Percentiles rank a stretch among this genome's conserved stretches.
Evolutionary conservation across 2,329 filamentous ascomycete genomes (phyloP).

Genomic region (Byssoonygena ceratinophila): DNA sequence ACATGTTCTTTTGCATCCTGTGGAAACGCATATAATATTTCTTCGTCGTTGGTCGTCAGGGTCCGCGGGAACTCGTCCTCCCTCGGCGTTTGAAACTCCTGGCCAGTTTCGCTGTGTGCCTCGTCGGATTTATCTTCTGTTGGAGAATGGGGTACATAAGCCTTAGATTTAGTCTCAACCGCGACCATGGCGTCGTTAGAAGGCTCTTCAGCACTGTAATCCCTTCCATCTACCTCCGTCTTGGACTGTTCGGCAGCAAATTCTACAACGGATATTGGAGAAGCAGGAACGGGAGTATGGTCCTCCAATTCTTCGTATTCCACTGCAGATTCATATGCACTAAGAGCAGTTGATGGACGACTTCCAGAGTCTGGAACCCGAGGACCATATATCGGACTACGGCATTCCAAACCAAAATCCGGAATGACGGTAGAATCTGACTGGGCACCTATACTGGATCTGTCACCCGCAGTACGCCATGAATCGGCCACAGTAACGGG

Average conservation of each 20-base stretch:
- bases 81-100: neutral
- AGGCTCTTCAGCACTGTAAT: neutral
- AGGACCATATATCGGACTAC: neutral
- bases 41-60: neutral
- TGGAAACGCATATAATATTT: neutral
- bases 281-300: neutral
- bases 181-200: neutral
- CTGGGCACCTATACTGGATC: slow-evolving; percentile 2
- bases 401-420: neutral
- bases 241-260: neutral
- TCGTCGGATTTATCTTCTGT: slow-evolving; percentile 2
- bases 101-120: neutral
- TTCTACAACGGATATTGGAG: slow-evolving; percentile 2
- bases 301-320: slow-evolving; percentile 7
- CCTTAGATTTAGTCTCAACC: neutral
- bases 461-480: slow-evolving; percentile 7
- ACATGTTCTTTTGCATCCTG: neutral
- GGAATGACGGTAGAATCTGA: neutral
- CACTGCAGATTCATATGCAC: slow-evolving; percentile 11
- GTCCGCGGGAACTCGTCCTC: neutral
- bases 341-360: slow-evolving; percentile 5
- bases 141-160: neutral
- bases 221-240: neutral
- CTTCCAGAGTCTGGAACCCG: slow-evolving; percentile 2
- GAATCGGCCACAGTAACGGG: slow-evolving; percentile 14